Conservation (phyloP, 495 filamentous ascomycete genomes). For the Cercophora sp. region DNA sequence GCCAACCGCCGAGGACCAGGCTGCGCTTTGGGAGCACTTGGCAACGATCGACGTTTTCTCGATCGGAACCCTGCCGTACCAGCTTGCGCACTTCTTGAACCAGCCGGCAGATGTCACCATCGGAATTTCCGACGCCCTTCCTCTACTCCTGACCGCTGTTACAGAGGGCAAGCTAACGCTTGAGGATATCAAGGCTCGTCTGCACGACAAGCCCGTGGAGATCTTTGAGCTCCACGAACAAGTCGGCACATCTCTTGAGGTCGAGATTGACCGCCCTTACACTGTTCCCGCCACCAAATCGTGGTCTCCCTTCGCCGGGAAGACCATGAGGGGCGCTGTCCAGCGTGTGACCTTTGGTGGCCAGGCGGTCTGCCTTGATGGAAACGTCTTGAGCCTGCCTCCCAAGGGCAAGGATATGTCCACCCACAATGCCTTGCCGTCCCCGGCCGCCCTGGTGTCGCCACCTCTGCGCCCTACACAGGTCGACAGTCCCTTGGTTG, state of each 20-base stretch:
- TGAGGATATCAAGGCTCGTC: constrained; percentile 64
- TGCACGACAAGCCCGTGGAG: constrained; percentile 78
- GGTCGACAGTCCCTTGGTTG: constrained; percentile 20
- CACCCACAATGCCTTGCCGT: constrained; percentile 55
- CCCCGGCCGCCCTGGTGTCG: constrained; percentile 43
- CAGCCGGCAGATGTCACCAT: constrained; percentile 50
- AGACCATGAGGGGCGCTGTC: constrained; percentile 65
- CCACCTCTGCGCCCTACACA: constrained; percentile 39
- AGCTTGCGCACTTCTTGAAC: constrained; percentile 59
- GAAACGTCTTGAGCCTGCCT: constrained; percentile 53
- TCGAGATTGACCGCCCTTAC: constrained; percentile 69
- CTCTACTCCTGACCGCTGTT: constrained; percentile 74
- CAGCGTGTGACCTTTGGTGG: constrained; percentile 76
- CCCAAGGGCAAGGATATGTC: constrained; percentile 73
- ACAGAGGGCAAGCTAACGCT: constrained; percentile 70
- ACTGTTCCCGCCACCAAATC: constrained; percentile 47
- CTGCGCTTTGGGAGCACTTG: constrained; percentile 75
- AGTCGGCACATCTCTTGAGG: constrained; percentile 65
- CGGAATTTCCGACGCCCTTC: constrained; percentile 73
- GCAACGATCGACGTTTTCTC: constrained; percentile 79
- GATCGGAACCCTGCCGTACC: constrained; percentile 76
- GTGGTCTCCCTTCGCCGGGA: constrained; percentile 77
- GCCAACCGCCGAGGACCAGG: constrained; percentile 68
- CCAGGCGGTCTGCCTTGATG: constrained; percentile 74
- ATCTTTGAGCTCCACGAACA: constrained; percentile 89